Evolutionary conservation across 208 protist genomes (phyloP), one percentile per base, ranked within the genome.

Genomic region (Acanthamoeba polyphaga): DNA sequence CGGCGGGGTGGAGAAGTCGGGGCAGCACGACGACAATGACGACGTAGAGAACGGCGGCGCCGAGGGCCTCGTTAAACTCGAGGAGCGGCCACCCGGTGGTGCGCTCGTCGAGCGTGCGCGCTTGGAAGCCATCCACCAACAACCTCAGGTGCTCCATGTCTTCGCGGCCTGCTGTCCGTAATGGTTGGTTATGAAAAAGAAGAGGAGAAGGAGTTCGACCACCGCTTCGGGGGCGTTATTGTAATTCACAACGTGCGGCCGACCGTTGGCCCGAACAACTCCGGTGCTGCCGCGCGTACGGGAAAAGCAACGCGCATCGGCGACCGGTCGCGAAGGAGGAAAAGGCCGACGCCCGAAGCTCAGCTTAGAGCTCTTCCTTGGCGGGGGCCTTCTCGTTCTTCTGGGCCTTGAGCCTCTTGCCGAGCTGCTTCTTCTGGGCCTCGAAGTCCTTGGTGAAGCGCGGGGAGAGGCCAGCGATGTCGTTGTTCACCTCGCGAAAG

Each of bases 381-480:
- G 22, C 4, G 22, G n/a, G 6, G 27, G 66, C 15, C 2, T 27
- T 22, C 66, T 74, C n/a, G 10, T 72, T 72, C 66, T 74, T 74
- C 66, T 74, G 66, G 22, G 22, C 66, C 66, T 15, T n/a, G 66
- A 74, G 66, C n/a, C 22, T 27, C 29, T 74, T 74, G n/a, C 9
- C 29, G 66, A 74, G 66, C 29, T 74, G 6, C 66, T n/a, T 74
- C 66, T 74, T 74, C 66, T 74, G 8, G 66, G 66, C 66, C 1
- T 15, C 66, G 66, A 27, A 74, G n/a, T n/a, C 66, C 66, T 74
- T 74, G 66, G 66, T 74, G 29, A 74, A 74, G 66, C 66, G 66
- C 9, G 1, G 1, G n/a, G 12, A 15, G 66, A 74, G 66, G 66
- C 29, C 29, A 27, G 22, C 29, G 66, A 74, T 74, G 66, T 74